Base-by-base conservation (phyloP, 495 filamentous ascomycete genomes). In the Aspergillus kassunensis region DNA sequence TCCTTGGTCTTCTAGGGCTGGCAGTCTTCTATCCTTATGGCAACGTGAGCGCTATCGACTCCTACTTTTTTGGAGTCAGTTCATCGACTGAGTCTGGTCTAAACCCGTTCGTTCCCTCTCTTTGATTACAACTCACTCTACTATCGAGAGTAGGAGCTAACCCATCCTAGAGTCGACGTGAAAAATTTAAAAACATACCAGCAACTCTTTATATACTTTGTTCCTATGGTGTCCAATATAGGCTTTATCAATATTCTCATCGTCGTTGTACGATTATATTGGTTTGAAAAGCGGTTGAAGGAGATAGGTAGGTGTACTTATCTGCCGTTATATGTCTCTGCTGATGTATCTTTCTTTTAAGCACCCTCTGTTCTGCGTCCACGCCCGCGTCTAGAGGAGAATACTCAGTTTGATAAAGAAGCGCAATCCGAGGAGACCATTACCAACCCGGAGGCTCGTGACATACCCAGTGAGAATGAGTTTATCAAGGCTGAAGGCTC, bases 11-110 rank as follows among this genome's bases (percentile, higher is more conserved):
- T 20, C 48, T 71, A 11, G 66, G 63, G 10, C 34, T 74, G 16
- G 56, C 66, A 11, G 61, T 75, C 37, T 40, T 75, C 45, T 64
- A 62, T 23, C 72, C 71, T 2, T 69, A 68, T 52, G 71, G 71
- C 24, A 75, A 74, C 47, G 27, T 76, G 19, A 56, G 54, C 25
- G 66, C 67, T 1, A 54, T 71, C 19, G 73, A 76, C 56, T 66
- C 71, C 16, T 76, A 65, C 56, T 74, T 74, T 46, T 74, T 76
- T 16, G 71, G 72, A 8, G 70, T 62, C 37, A 73, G 70, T 43
- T 53, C 70, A 9, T 66, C 71, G 8, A 73, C 72, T 2, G 66
- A 66, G 44, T 72, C 71, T 6, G 72, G 72, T 0, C 51, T 76
- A 6, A 76, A 74, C 47, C 65, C 69, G 70, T 74, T 10, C 39